phyloP scores from a whole-genome alignment of 2,329 filamentous ascomycete genomes.

The Fusarium abutilonis region DNA sequence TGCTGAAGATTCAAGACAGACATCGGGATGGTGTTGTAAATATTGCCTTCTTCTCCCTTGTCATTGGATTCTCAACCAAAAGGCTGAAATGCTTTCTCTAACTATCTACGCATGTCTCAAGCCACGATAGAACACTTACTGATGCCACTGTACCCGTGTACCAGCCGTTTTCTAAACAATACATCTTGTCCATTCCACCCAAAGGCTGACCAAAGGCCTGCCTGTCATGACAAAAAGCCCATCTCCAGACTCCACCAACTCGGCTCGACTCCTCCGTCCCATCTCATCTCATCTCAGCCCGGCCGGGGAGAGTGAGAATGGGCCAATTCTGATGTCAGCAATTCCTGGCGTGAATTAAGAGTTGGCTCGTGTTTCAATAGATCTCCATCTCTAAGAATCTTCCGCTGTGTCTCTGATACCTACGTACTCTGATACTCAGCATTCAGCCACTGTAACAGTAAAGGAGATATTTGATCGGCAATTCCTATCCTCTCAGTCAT shows the following conservation, averaged over 20 bases:
- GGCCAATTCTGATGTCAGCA: neutral
- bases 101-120: neutral
- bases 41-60: constrained; percentile 1
- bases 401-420: neutral
- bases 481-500: neutral
- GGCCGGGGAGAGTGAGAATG: neutral
- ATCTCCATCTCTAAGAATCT: no score
- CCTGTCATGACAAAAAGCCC: constrained; percentile 6
- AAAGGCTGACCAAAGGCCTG: neutral
- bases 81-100: neutral
- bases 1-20: constrained; percentile 20
- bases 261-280: constrained; percentile 1
- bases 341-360: constrained; percentile 21
- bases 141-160: neutral
- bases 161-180: neutral
- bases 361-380: constrained; percentile 12
- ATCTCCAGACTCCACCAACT: constrained; percentile 17
- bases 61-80: constrained; percentile 1
- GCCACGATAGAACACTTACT: neutral
- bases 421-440: no score
- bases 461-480: no score
- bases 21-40: neutral
- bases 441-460: no score
- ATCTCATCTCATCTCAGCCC: neutral
- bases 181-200: neutral